Base-by-base conservation (phyloP, 176 grass and related monocot genomes). In the Eleusine indica region DNA sequence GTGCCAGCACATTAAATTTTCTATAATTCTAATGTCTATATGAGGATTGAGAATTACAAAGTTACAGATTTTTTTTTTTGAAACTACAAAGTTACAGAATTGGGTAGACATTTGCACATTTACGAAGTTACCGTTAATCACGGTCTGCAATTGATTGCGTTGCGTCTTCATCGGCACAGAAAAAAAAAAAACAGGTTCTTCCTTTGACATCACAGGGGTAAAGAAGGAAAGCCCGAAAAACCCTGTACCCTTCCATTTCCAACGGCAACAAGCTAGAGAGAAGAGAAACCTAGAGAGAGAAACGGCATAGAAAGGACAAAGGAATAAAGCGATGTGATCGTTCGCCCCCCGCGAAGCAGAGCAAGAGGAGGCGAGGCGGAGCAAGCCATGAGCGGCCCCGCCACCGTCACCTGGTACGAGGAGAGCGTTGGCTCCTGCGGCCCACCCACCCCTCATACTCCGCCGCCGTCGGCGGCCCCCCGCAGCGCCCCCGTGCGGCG, bases 361-460 rank as follows among this genome's bases (percentile, higher is more conserved):
- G 13, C 40, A 41, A 8, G 4, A 43, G 0, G 38, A 17, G 43
- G 44, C 79, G 29, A 43, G 10, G 71, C 52, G 2, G 61, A 67
- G 66, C 56, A 22, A n/a, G 56, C 65, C 44, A 86, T 86, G 83
- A 90, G 66, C 83, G 82, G 40, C 43, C 19, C 13, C 64, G 52
- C 73, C 43, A 9, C 17, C 56, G 17, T 19, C 73, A 73, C 67
- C 39, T 63, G 22, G 22, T 82, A 41, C 88, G 37, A 73, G 25
- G 78, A 82, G 88, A 82, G 88, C 73, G 67, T 82, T 46, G 73
- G 46, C 30, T 89, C 88, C 78, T 86, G 78, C 72, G 6, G 29
- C 71, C 51, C 82, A 28, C 64, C 70, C 18, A 54, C 22, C 17
- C 72, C 43, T 11, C 41, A 53, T 4, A 9, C 56, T n/a, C 70